phyloP scores from a whole-genome alignment of 2,329 filamentous ascomycete genomes.

The Ceratocystis colombiana region DNA sequence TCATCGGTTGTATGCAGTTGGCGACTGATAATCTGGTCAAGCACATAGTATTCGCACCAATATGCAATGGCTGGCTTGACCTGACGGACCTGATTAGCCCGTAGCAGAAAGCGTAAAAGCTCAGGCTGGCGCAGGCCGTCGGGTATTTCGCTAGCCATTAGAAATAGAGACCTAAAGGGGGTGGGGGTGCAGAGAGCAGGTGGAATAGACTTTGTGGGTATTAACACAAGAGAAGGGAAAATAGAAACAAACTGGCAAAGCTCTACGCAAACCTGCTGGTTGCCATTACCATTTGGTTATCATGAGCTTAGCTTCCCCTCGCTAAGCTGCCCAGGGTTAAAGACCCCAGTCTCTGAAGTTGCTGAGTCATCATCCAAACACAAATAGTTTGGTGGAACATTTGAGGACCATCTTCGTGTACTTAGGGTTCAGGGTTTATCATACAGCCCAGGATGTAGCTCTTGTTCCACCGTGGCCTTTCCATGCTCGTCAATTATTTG shows the following conservation, averaged over 20 bases:
- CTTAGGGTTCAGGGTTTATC: not conserved
- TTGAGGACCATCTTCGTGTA: not conserved
- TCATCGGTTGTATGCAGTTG: constrained; percentile 67
- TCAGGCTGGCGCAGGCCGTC: constrained; percentile 67
- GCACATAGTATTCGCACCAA: constrained; percentile 91
- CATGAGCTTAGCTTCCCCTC: not conserved
- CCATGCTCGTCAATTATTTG: not conserved
- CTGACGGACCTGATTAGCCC: constrained; percentile 73
- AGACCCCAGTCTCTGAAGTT: not conserved
- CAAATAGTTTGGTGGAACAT: not conserved
- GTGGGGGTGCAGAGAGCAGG: not conserved
- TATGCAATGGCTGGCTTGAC: constrained; percentile 84
- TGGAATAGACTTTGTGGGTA: not conserved
- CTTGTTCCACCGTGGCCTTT: constrained; percentile 10
- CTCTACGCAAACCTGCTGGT: not conserved
- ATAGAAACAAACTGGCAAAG: not conserved
- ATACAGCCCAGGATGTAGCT: not conserved
- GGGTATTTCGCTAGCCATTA: constrained; percentile 43
- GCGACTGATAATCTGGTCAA: constrained; percentile 79
- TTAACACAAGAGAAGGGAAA: not conserved
- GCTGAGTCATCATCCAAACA: not conserved
- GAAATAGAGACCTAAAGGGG: not conserved
- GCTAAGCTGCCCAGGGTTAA: not conserved
- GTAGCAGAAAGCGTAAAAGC: constrained; percentile 70
- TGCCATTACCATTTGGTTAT: not conserved